phyloP scores from a whole-genome alignment of 805 yeast genomes.

The Ogataea pignaliae region DNA sequence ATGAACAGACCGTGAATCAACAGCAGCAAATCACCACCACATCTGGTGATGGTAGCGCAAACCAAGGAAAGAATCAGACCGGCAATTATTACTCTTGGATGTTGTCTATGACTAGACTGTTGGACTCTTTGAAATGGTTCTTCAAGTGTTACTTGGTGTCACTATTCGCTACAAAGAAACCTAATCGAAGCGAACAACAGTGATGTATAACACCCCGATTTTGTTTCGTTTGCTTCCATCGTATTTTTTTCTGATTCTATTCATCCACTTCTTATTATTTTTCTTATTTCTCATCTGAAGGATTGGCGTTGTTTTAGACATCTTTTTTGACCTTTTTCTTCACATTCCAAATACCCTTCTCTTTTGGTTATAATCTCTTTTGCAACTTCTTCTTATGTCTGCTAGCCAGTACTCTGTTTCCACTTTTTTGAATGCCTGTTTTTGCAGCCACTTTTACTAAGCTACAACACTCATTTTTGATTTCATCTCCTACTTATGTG shows the following conservation, averaged over 20 bases:
- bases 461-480: no score
- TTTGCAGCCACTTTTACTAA: no score
- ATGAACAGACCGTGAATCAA: background rate
- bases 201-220: no score
- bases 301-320: no score
- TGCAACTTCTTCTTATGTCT: no score
- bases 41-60: background rate
- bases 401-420: no score
- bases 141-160: conserved; percentile 17
- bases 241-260: background rate
- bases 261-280: background rate
- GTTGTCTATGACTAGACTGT: conserved; percentile 9
- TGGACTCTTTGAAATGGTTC: conserved; percentile 18
- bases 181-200: background rate
- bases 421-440: no score
- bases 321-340: background rate
- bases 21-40: background rate
- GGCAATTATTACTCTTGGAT: conserved; percentile 16
- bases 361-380: no score
- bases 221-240: background rate
- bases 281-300: background rate
- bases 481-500: no score
- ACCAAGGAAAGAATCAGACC: background rate
- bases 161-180: conserved; percentile 7
- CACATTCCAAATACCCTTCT: background rate